Base-by-base conservation (phyloP, 2,329 filamentous ascomycete species). In the Phialemonium atrogriseum region DNA sequence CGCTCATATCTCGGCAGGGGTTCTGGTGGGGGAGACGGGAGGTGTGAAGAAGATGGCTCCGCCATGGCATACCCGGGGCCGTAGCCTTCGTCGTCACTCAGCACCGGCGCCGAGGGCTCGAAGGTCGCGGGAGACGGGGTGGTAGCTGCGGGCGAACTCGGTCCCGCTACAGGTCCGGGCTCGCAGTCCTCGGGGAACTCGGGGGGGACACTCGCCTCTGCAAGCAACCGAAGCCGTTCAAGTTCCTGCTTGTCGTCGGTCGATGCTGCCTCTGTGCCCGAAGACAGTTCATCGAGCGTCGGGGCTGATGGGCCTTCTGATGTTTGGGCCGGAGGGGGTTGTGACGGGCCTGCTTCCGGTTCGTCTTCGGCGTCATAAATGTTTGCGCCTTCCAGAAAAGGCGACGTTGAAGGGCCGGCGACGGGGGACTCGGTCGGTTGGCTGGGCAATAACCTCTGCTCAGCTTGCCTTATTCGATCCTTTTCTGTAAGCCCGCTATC, bases 171-270 rank as follows among this genome's bases (percentile, higher is more conserved):
- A 24, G n/a, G n/a, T n/a, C 49, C 51, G 18, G 52, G 46, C 13
- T 66, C 61, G 37, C 62, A 64, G 40, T 77, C 72, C 5, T 68
- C 64, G 0, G 70, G 69, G 26, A 75, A 69, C 9, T 69, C 64
- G 4, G 68, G 69, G 5, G 80, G 80, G 7, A 73, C 72, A 50
- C 78, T 82, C 7, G 73, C 73, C 46, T 81, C 70, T 31, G 66
- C 60, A 37, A 82, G 60, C n/a, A 84, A 54, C 22, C 78, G 64
- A 34, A 62, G 70, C 13, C 77, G 66, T 50, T 88, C 82, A 6
- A 86, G 60, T 50, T 93, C 85, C 44, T 80, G 77, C 52, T 93
- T 91, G 53, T 93, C 88, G 34, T 91, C 84, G 10, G 57, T 62
- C 4, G 59, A 39, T 14, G 51, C 40, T 40, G 54, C 43, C 5